Percentiles rank a stretch among this genome's conserved stretches.
Evolutionary conservation across 805 yeast species (phyloP).

Genomic region (Lipomyces chichibuensis): DNA sequence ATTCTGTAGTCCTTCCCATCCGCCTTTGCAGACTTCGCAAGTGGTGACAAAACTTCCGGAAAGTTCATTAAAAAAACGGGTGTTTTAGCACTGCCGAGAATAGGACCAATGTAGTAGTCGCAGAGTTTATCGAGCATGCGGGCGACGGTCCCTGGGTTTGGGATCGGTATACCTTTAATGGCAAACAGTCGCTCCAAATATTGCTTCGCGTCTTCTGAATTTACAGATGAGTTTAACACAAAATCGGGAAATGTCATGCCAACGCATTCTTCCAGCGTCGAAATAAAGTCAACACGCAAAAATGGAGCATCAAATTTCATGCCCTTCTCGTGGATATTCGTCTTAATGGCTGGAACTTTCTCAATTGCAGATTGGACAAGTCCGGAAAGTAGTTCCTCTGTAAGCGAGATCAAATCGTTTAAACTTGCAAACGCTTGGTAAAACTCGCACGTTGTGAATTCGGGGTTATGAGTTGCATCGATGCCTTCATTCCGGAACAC

Average conservation of each 20-base stretch:
- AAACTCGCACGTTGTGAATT: conserved; percentile 87
- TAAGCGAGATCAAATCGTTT: conserved; percentile 64
- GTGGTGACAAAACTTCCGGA: conserved; percentile 83
- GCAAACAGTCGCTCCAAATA: conserved; percentile 50
- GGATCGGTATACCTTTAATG: conserved; percentile 45
- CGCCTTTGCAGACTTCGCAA: conserved; percentile 65
- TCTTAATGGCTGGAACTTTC: conserved; percentile 8
- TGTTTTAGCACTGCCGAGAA: conserved; percentile 46
- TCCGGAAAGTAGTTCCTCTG: conserved; percentile 58
- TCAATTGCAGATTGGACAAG: conserved; percentile 42
- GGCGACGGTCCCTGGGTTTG: conserved; percentile 49
- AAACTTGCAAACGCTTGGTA: conserved; percentile 73
- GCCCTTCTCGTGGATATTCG: background rate
- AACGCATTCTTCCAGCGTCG: conserved; percentile 59
- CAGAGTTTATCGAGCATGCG: conserved; percentile 68
- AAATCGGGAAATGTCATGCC: conserved; percentile 54
- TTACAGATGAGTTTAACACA: conserved; percentile 17
- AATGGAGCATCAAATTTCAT: conserved; percentile 41
- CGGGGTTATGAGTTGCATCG: conserved; percentile 92
- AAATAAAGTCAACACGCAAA: conserved; percentile 63
- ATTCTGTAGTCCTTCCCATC: conserved; percentile 45
- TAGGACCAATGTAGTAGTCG: conserved; percentile 64
- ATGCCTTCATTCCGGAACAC: conserved; percentile 91
- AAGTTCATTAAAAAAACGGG: conserved; percentile 83
- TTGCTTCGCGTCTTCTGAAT: conserved; percentile 45